Conservation (phyloP, 2,329 filamentous ascomycete genomes). For the Parascedosporium putredinis region DNA sequence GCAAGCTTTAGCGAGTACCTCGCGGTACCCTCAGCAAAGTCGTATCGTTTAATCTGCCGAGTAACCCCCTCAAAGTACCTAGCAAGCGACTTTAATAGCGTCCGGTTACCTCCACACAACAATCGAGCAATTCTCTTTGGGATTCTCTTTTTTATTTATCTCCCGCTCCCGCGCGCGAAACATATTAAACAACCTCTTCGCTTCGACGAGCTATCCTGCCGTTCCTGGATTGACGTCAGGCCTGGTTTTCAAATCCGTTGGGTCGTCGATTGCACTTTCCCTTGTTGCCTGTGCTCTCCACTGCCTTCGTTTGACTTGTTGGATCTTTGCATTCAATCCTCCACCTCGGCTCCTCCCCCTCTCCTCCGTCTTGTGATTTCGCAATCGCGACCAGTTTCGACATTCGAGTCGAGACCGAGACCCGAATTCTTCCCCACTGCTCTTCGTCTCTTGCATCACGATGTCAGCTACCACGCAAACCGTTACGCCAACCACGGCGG, state of each 20-base stretch:
- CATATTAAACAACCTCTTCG: slow-evolving; percentile 1
- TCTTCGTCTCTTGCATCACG: background rate
- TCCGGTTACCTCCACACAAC: background rate
- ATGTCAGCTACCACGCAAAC: background rate
- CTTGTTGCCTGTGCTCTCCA: background rate
- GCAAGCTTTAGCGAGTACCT: background rate
- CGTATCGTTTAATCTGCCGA: slow-evolving; percentile 3
- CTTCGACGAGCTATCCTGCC: background rate
- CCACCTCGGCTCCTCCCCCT: background rate
- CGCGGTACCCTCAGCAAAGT: background rate
- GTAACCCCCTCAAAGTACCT: background rate
- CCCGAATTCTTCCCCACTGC: too few species aligned
- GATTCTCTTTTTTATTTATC: background rate
- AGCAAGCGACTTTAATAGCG: slow-evolving; percentile 3
- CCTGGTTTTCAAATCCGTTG: background rate
- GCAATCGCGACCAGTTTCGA: too few species aligned
- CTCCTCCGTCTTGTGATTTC: too few species aligned
- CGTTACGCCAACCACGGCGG: background rate
- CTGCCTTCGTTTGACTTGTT: too few species aligned
- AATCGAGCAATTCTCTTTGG: background rate
- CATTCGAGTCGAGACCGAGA: too few species aligned
- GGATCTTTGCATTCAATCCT: too few species aligned
- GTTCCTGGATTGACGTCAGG: slow-evolving; percentile 2
- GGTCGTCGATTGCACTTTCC: background rate
- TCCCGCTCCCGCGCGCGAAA: background rate